Base-by-base conservation (phyloP, 352 stramenopile genomes). In the Globisporangium nunn region DNA sequence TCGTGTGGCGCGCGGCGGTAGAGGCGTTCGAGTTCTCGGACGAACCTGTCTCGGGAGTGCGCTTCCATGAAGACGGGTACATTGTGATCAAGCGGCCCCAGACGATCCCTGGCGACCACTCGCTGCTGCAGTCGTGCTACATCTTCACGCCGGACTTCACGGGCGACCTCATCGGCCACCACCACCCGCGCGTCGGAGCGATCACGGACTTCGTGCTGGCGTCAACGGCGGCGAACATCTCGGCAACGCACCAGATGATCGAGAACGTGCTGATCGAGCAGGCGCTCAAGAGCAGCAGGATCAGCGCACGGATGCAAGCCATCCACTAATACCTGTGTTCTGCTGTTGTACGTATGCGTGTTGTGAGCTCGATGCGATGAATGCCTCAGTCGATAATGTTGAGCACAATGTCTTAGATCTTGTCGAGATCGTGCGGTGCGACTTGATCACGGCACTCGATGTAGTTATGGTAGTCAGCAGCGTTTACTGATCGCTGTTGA, bases 61-160 rank as follows among this genome's bases (percentile, higher is more conserved):
- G 69, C 50, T 87, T 89, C 55, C 61, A 67, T 15, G 76, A 89
- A 45, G 72, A 76, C 58, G 78, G 76, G 1, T 81, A 79, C n/a
- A n/a, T n/a, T n/a, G n/a, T n/a, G n/a, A n/a, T n/a, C n/a, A n/a
- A n/a, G n/a, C n/a, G n/a, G n/a, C n/a, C n/a, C n/a, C n/a, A n/a
- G n/a, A 74, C 59, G 28, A 37, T 64, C 11, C 59, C 58, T 4
- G 30, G 43, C 4, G 58, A 72, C 6, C 64, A 74, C 40, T 66
- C 73, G 0, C 41, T 72, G 12, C n/a, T 82, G 44, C 63, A 74
- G 47, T 80, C 71, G 39, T 82, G 73, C 63, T 74, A 74, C 52
- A 65, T 82, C n/a, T 71, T 78, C 50, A 79, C 69, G 6, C 73
- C 73, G 0, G 54, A 62, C 31, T 52, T 52, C 40, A 48, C 46